phyloP scores from a whole-genome alignment of 306 rosid species.

The Abrus pulchellus region DNA sequence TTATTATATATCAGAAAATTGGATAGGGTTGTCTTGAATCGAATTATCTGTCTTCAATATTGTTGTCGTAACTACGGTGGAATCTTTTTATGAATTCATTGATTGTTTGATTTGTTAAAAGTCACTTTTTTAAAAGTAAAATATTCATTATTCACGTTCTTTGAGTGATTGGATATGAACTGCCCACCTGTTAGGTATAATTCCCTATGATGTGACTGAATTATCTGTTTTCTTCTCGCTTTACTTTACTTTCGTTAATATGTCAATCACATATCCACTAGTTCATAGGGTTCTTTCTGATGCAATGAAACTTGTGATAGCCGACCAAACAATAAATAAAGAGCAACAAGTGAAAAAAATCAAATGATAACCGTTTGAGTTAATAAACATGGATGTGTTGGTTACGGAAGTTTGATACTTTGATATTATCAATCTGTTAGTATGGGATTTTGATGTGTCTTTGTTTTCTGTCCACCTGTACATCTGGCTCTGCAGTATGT shows the following conservation, averaged over 20 bases:
- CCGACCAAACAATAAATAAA: constrained; percentile 36
- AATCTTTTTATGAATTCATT: constrained; percentile 19
- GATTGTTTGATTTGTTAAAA: constrained; percentile 23
- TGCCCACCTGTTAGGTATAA: constrained; percentile 41
- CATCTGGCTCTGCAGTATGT: constrained; percentile 14
- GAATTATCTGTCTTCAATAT: constrained; percentile 28
- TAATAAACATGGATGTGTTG: constrained; percentile 27
- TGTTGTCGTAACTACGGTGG: background rate
- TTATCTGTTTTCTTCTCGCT: constrained; percentile 17
- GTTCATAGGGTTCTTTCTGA: constrained; percentile 43
- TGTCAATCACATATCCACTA: constrained; percentile 17
- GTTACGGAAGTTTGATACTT: constrained; percentile 30
- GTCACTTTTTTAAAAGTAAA: constrained; percentile 8
- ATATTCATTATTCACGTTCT: constrained; percentile 31
- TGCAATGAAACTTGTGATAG: constrained; percentile 44
- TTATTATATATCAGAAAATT: constrained; percentile 17
- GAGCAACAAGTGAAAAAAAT: constrained; percentile 16
- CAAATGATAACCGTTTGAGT: constrained; percentile 25
- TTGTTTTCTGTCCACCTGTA: constrained; percentile 1
- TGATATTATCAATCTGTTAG: constrained; percentile 25
- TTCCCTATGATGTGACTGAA: constrained; percentile 48
- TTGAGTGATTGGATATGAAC: constrained; percentile 41
- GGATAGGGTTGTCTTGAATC: background rate
- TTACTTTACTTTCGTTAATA: constrained; percentile 34
- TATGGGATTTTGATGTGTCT: background rate